These are phyloP conservation scores for Auriscalpium microsporum DNA, from an alignment of 768 basidiomycete genomes.

Conservation along the genomic window DNA sequence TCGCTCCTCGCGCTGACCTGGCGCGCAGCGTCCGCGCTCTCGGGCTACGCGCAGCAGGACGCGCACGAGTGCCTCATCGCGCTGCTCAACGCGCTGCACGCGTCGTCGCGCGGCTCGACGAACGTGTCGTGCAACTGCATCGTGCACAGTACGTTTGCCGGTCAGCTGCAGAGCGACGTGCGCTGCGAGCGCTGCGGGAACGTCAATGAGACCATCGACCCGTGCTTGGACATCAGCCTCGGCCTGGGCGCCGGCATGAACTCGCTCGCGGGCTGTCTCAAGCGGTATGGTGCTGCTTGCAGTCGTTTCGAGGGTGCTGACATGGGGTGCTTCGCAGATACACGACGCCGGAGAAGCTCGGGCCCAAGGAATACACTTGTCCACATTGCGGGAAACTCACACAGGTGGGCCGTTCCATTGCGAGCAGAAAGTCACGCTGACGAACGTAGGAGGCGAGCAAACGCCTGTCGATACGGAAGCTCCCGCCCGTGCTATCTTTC, in stretches of 20 bases:
- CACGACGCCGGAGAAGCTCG: constrained; percentile 80
- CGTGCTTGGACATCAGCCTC: constrained; percentile 85
- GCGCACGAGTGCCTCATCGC: constrained; percentile 85
- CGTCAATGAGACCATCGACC: constrained; percentile 73
- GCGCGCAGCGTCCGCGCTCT: constrained; percentile 68
- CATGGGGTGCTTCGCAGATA: constrained; percentile 38
- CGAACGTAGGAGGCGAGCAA: constrained; percentile 63
- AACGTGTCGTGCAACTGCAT: constrained; percentile 83
- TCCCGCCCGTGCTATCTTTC: constrained; percentile 87
- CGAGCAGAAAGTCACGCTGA: neutral
- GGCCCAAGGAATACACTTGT: constrained; percentile 77
- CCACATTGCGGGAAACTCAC: constrained; percentile 68
- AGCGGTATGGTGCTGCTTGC: constrained; percentile 38
- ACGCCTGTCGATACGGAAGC: constrained; percentile 71
- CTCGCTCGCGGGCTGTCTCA: constrained; percentile 67
- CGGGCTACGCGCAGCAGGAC: constrained; percentile 92
- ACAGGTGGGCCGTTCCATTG: constrained; percentile 31
- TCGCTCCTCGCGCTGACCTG: constrained; percentile 80
- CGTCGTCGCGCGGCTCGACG: constrained; percentile 63
- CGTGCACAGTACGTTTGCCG: constrained; percentile 85
- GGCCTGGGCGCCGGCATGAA: constrained; percentile 59
- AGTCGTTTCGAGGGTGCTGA: constrained; percentile 4
- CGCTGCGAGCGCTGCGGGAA: constrained; percentile 80
- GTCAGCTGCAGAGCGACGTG: constrained; percentile 81
- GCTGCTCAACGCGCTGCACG: constrained; percentile 81